Percentiles rank a stretch among this genome's conserved stretches.
Evolutionary conservation across 2,329 filamentous ascomycete genomes (phyloP).

Genomic region (Phaeosphaeria sp.): DNA sequence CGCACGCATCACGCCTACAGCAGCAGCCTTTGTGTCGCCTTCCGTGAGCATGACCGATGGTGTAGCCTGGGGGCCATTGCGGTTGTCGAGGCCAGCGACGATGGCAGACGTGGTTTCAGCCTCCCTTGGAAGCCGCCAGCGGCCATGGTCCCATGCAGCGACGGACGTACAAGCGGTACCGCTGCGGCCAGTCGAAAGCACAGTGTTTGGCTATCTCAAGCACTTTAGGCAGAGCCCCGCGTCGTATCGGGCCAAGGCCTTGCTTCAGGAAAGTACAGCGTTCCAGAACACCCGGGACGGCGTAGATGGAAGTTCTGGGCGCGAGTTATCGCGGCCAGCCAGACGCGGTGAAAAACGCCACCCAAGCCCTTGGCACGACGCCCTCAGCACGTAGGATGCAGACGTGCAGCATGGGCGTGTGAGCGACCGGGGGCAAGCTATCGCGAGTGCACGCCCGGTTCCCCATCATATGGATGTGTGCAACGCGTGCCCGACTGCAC

Average conservation of each 20-base stretch:
- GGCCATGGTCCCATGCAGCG: neutral
- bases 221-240: constrained; percentile 19
- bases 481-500: neutral
- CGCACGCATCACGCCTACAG: neutral
- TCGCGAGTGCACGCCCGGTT: neutral
- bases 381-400: constrained; percentile 20
- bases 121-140: constrained; percentile 5
- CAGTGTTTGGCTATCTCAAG: constrained; percentile 9
- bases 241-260: constrained; percentile 40
- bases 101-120: constrained; percentile 23
- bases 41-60: neutral
- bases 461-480: neutral
- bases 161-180: constrained; percentile 13
- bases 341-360: constrained; percentile 36
- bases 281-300: constrained; percentile 43
- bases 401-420: constrained; percentile 19
- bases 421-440: constrained; percentile 34
- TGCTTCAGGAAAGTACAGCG: constrained; percentile 38
- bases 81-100: neutral
- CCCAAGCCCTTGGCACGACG: constrained; percentile 47
- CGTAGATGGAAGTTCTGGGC: constrained; percentile 34
- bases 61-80: neutral
- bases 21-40: constrained; percentile 3
- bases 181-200: constrained; percentile 19
- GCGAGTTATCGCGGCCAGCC: constrained; percentile 27